Base-by-base conservation (phyloP, 257 asterid species). In the Ophiorrhiza pumila region DNA sequence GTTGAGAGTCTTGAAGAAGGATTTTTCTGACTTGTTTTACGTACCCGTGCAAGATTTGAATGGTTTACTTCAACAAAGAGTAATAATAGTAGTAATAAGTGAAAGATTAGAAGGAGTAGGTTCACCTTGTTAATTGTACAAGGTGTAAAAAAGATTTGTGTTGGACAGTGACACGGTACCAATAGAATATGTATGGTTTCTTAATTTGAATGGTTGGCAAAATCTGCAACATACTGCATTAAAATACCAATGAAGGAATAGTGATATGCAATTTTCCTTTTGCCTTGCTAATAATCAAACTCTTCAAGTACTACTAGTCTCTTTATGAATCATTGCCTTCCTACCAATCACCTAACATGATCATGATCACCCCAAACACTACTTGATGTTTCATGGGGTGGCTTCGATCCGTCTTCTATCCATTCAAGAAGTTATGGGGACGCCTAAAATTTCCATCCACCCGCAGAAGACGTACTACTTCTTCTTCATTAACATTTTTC, bases 361-460 rank as follows among this genome's bases (percentile, higher is more conserved):
- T 41, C 68, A 25, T 23, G 62, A 62, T 25, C 41, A n/a, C 7
- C 42, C 17, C 47, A 37, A 63, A 2, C 17, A 0, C 52, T n/a
- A 7, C 53, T 35, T 6, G n/a, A 31, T 46, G n/a, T 35, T 23
- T 65, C 35, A 86, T 88, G 91, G 90, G 85, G 70, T 83, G 90
- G 85, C 80, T 85, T 82, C 82, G 74, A 52, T 81, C 89, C 71
- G 58, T 88, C 56, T 35, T 84, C 71, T 81, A 69, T 49, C 95
- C 95, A n/a, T 41, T 86, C 66, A 86, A 82, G 85, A 86, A 77
- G 69, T 74, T 88, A 25, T 85, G 81, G 85, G 80, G 76, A 58
- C 82, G 79, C 18, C 75, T 86, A 45, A 76, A 78, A 1, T 41
- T 5, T 52, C 23, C 69, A 5, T 45, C 80, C 4, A 62, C 86